These are phyloP conservation scores for Areca catechu DNA, from an alignment of 176 grass and related monocot genomes.

Conservation along the genomic window DNA sequence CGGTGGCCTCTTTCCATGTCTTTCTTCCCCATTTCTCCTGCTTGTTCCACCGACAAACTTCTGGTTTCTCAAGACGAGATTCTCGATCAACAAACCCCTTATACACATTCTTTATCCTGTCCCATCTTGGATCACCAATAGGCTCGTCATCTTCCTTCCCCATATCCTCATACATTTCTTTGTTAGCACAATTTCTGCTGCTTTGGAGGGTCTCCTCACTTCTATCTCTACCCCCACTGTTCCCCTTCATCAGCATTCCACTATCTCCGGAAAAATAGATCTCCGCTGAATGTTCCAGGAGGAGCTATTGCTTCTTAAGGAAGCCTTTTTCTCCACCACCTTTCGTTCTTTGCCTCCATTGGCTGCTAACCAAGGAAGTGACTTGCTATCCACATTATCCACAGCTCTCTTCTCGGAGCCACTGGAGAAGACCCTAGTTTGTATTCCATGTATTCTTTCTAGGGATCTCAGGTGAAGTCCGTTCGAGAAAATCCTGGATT, in stretches of 20 bases:
- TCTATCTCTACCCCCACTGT: not conserved
- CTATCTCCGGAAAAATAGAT: slow-evolving; percentile 58
- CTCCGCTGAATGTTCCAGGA: slow-evolving; percentile 66
- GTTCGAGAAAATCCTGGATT: too few species aligned
- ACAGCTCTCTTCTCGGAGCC: slow-evolving; percentile 13
- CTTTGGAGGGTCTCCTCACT: slow-evolving; percentile 12
- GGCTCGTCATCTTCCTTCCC: slow-evolving; percentile 27
- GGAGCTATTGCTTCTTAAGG: slow-evolving; percentile 28
- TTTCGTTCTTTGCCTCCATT: slow-evolving; percentile 4
- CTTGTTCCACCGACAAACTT: slow-evolving; percentile 57
- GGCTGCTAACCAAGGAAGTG: slow-evolving; percentile 44
- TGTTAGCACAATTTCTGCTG: slow-evolving; percentile 10
- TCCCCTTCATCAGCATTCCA: slow-evolving; percentile 5
- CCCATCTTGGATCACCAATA: slow-evolving; percentile 50
- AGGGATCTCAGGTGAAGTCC: not conserved
- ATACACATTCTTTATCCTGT: slow-evolving; percentile 47
- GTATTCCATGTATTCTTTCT: not conserved
- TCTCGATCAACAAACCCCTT: slow-evolving; percentile 20
- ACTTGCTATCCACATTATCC: slow-evolving; percentile 16
- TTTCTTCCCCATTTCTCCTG: slow-evolving; percentile 81
- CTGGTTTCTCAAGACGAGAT: slow-evolving; percentile 27
- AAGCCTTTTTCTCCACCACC: slow-evolving; percentile 7
- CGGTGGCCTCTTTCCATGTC: slow-evolving; percentile 52
- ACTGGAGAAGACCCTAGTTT: slow-evolving; percentile 49
- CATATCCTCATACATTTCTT: slow-evolving; percentile 14